These are phyloP conservation scores for Aspergillus affinis DNA, from an alignment of 495 filamentous ascomycete species.

Conservation along the genomic window DNA sequence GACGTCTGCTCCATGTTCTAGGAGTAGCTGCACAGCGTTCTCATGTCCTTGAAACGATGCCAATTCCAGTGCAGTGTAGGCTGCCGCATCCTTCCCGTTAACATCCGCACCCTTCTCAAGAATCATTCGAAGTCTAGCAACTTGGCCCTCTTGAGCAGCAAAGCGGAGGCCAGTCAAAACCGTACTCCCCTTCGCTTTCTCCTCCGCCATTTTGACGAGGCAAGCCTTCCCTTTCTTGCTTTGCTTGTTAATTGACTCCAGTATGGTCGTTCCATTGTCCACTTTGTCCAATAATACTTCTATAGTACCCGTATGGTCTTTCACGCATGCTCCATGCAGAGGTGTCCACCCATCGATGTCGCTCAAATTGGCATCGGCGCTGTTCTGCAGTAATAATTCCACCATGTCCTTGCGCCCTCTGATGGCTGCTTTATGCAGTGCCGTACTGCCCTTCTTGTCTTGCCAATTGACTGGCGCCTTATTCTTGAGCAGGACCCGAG, in stretches of 20 bases:
- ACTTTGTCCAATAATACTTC: constrained; percentile 6
- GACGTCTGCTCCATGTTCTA: constrained; percentile 5
- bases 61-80: constrained; percentile 3
- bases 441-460: constrained; percentile 2
- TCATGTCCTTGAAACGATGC: constrained; percentile 8
- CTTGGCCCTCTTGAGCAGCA: constrained; percentile 5
- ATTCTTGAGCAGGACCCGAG: not conserved
- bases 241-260: not conserved
- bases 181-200: constrained; percentile 4
- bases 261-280: not conserved
- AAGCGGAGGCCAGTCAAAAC: constrained; percentile 7
- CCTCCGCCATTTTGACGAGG: constrained; percentile 5
- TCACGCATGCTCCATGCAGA: constrained; percentile 10
- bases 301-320: not conserved
- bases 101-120: constrained; percentile 12
- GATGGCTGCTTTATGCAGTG: constrained; percentile 5
- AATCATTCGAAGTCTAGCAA: constrained; percentile 3
- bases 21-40: constrained; percentile 1
- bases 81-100: constrained; percentile 6
- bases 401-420: constrained; percentile 3
- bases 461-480: constrained; percentile 1
- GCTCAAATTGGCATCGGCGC: constrained; percentile 1
- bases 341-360: constrained; percentile 3
- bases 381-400: constrained; percentile 1
- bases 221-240: constrained; percentile 1